Conservation (phyloP, 345 rosid species). For the Rhizophora mangle region DNA sequence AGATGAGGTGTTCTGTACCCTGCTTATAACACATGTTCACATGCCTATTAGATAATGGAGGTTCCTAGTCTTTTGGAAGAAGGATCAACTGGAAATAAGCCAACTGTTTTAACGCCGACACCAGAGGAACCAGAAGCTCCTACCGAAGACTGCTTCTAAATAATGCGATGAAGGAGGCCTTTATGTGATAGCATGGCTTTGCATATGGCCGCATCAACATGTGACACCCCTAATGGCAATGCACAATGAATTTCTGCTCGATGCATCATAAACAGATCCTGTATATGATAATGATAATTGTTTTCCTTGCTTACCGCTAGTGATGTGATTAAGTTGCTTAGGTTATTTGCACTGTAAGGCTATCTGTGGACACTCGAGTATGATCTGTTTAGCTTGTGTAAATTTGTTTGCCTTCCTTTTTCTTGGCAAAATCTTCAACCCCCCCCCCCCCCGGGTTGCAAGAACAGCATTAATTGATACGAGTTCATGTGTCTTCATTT, state of each 20-base stretch:
- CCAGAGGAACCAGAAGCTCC: conserved; percentile 44
- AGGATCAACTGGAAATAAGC: conserved; percentile 70
- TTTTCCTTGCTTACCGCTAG: background rate
- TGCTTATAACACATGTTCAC: background rate
- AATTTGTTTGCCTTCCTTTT: conserved; percentile 11
- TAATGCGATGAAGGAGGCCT: background rate
- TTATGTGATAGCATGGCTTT: background rate
- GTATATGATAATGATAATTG: conserved; percentile 21
- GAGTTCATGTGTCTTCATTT: background rate
- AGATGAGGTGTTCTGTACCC: background rate
- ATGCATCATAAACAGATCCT: conserved; percentile 10
- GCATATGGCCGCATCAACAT: background rate
- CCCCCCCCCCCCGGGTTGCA: background rate
- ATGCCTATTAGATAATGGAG: conserved; percentile 70
- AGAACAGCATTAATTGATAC: conserved; percentile 14
- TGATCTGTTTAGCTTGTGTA: conserved; percentile 21
- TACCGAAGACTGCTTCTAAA: conserved; percentile 48
- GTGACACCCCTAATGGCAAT: conserved; percentile 1
- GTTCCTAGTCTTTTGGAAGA: conserved; percentile 90
- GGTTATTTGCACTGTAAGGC: conserved; percentile 3
- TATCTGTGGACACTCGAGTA: conserved; percentile 2
- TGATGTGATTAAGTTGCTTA: conserved; percentile 6
- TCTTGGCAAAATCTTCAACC: conserved; percentile 11
- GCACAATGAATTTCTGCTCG: conserved; percentile 8
- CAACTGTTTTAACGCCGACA: conserved; percentile 68